Evolutionary conservation across 805 yeast species (phyloP), one percentile per base, ranked within the genome.

Genomic region (Schwanniomyces yamadae): DNA sequence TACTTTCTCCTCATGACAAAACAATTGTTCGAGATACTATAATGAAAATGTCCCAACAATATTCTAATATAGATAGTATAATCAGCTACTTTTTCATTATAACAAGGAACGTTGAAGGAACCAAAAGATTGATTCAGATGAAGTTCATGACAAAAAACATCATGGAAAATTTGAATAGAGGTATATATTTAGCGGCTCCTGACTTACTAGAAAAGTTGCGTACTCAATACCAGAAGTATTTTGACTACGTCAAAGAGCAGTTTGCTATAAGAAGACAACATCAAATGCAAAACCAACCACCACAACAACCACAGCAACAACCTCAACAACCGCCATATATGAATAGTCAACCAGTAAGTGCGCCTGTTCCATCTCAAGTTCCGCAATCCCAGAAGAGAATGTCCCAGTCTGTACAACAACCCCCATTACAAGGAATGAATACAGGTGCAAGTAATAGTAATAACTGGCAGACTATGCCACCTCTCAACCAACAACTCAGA

Each of bases 121-220:
- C 95, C 1, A 80, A 78, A 50, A 76, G 85, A 46, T 73, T 89
- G 40, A 71, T 89, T 41, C 90, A 84, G 54, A 77, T 85, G 71
- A 81, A 87, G 59, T 73, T 79, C 41, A 82, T 87, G 82, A 79
- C 86, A 28, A 82, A 79, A 50, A 84, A 82, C 53, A 84, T 87
- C 41, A 62, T 82, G 46, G 93, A 86, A 34, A 80, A 76, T 30
- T 66, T 87, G 45, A 75, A 80, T 39, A 70, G 77, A 44, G 82
- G 82, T 4, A 66, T 73, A 15, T 87, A 74, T 51, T 75, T 80
- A 43, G 90, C 90, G 1, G 77, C 78, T n/a, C 83, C 84, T 11
- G 86, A 80, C 31, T 69, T 85, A 26, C 65, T 86, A 34, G 85
- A 78, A 28, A 82, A 80, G 57, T 73, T 88, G 37, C 78, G 82